Evolutionary conservation across 1,284 basidiomycete genomes (phyloP).

Genomic region (Trichosporon inkin): DNA sequence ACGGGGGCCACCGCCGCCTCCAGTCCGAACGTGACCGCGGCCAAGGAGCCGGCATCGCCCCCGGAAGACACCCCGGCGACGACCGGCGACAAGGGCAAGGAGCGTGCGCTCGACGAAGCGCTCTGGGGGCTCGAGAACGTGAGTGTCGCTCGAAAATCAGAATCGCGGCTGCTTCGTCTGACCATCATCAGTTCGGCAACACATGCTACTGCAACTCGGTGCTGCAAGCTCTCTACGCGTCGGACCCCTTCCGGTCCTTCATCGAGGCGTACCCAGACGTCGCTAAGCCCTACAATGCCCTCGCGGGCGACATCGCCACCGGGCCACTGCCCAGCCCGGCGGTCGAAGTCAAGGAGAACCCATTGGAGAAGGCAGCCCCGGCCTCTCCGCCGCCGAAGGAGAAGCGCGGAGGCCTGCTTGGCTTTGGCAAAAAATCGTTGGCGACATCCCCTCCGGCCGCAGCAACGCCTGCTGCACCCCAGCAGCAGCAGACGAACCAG

Average conservation of each 20-base stretch:
- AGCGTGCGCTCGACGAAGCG: constrained; percentile 40
- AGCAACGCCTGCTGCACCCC: constrained; percentile 1
- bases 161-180: constrained; percentile 5
- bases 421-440: constrained; percentile 18
- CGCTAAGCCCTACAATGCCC: constrained; percentile 38
- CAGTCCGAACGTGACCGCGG: constrained; percentile 7
- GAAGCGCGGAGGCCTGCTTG: constrained; percentile 26
- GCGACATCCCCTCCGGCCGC: background rate
- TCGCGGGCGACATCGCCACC: constrained; percentile 28
- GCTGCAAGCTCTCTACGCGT: constrained; percentile 89
- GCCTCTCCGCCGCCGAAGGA: constrained; percentile 19
- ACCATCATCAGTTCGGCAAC: constrained; percentile 66
- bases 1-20: constrained; percentile 9
- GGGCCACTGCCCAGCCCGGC: constrained; percentile 15
- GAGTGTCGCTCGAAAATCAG: constrained; percentile 46
- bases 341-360: constrained; percentile 19
- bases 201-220: constrained; percentile 97
- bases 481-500: constrained; percentile 12
- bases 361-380: constrained; percentile 16
- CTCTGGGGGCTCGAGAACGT: constrained; percentile 89
- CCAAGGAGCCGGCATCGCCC: constrained; percentile 6
- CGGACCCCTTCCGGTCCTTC: constrained; percentile 72
- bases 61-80: background rate
- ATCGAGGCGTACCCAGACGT: constrained; percentile 58
- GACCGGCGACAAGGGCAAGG: constrained; percentile 27